phyloP scores from a whole-genome alignment of 345 rosid genomes.

The Balakata baccata region DNA sequence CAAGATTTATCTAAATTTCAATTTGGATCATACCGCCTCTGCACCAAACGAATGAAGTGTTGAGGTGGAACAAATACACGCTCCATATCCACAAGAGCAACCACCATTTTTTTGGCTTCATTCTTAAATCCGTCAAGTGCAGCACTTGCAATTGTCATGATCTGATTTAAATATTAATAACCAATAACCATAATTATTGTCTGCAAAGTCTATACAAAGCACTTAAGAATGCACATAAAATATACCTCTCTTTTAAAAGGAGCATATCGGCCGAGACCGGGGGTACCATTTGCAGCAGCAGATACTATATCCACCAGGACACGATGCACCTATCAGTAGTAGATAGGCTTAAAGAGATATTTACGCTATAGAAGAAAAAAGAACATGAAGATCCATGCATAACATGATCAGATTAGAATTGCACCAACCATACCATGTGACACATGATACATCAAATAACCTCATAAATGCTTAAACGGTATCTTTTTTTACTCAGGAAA shows the following conservation, averaged over 20 bases:
- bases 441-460: no score
- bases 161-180: constrained; percentile 41
- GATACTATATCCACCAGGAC: constrained; percentile 87
- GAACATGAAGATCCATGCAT: neutral
- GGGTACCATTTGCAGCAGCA: constrained; percentile 87
- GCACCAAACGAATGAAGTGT: constrained; percentile 96
- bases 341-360: constrained; percentile 11
- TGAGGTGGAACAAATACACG: constrained; percentile 99
- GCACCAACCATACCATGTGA: no score
- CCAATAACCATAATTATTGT: neutral
- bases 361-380: neutral
- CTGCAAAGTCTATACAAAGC: neutral
- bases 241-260: constrained; percentile 92
- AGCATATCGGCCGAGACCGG: constrained; percentile 98
- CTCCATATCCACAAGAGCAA: constrained; percentile 98
- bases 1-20: constrained; percentile 4
- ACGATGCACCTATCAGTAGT: constrained; percentile 71
- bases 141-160: constrained; percentile 81
- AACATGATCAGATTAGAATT: no score
- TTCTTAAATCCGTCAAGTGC: constrained; percentile 90
- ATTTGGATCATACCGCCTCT: constrained; percentile 58
- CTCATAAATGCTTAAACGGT: neutral
- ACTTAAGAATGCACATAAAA: constrained; percentile 5
- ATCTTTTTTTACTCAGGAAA: neutral
- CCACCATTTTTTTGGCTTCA: constrained; percentile 94